A percentile compares a stretch with the other conserved stretches of the same genome.
phyloP scores from a whole-genome alignment of 169 alveolate species.

The Eimeria brunetti region DNA sequence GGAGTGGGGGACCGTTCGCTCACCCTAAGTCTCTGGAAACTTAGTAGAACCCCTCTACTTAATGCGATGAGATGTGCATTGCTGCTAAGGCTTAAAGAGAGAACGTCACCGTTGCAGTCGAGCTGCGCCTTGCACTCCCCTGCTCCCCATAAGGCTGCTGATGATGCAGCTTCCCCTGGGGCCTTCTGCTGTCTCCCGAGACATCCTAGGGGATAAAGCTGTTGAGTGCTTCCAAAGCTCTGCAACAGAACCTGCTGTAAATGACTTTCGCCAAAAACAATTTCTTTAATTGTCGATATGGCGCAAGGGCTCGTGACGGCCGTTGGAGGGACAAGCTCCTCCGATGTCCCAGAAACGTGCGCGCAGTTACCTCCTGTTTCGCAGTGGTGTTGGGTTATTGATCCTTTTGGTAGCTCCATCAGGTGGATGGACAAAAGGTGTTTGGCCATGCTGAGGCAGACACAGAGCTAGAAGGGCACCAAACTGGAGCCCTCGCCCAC shows the following conservation, averaged over 20 bases:
- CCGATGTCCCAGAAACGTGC: neutral
- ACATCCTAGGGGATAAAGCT: neutral
- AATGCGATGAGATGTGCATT: conserved; percentile 54
- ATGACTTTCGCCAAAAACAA: conserved; percentile 49
- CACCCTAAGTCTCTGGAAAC: conserved; percentile 53
- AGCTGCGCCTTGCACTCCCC: conserved; percentile 67
- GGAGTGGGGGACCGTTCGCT: neutral
- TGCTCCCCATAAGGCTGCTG: neutral
- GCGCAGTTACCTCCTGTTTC: neutral
- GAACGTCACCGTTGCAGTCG: conserved; percentile 46
- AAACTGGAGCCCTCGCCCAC: neutral
- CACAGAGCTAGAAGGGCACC: conserved; percentile 4
- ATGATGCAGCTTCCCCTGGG: neutral
- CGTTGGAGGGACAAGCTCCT: neutral
- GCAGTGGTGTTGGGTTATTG: neutral
- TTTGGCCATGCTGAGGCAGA: conserved; percentile 55
- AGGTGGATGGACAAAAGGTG: conserved; percentile 11
- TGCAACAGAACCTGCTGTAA: conserved; percentile 33
- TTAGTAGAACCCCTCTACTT: conserved; percentile 49
- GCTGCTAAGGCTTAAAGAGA: conserved; percentile 64
- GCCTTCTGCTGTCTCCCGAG: neutral
- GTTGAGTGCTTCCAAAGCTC: neutral
- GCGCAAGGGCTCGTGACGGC: neutral
- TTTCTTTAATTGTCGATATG: neutral
- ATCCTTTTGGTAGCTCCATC: neutral